Base-by-base conservation (phyloP, 2,329 filamentous ascomycete species). In the Sclerotinia sclerotiorum region DNA sequence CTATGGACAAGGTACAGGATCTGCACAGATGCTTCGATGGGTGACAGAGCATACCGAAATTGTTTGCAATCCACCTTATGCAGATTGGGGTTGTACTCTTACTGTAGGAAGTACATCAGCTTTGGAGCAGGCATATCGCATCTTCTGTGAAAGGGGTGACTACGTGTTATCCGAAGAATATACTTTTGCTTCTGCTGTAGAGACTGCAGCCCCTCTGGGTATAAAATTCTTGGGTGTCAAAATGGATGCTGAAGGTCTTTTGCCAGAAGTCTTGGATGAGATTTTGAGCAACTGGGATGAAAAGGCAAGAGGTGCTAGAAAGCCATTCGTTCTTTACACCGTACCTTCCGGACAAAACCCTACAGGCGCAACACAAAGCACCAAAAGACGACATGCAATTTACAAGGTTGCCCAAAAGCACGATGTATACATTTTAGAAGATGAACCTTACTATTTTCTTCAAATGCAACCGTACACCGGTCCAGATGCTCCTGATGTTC, bases 21-120 rank as follows among this genome's bases (percentile, higher is more conserved):
- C 92, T 15, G 90, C 93, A 4, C 95, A 97, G 80, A 84, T 99
- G 79, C 82, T 97, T 71, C 89, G 95, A 70, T 98, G 91, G 81
- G 84, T 98, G 63, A 96, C 94, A 0, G 95, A 99, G 82, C 95
- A 98, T 80, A 97, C 94, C 0, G 94, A 99, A 80, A 87, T 98
- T 68, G 88, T 97, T 21, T 92, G 93, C 79, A 84, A 87, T 70
- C 94, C 94, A 21, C 92, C 92, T 0, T 98, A 98, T 78, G 85
- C 89, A 24, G 94, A 99, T 81, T 99, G 95, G 95, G 84, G 87
- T 72, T 92, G 92, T 75, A 89, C 88, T 67, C 84, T 97, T 81
- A 94, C 89, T 2, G 86, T 94, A 52, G 95, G 94, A 65, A 95
- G 89, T 79, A 98, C 95, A 0, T 92, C 88, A 32, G 90, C 92